Evolutionary conservation across 2,329 filamentous ascomycete genomes (phyloP).

Genomic region (Huntiella decipiens): DNA sequence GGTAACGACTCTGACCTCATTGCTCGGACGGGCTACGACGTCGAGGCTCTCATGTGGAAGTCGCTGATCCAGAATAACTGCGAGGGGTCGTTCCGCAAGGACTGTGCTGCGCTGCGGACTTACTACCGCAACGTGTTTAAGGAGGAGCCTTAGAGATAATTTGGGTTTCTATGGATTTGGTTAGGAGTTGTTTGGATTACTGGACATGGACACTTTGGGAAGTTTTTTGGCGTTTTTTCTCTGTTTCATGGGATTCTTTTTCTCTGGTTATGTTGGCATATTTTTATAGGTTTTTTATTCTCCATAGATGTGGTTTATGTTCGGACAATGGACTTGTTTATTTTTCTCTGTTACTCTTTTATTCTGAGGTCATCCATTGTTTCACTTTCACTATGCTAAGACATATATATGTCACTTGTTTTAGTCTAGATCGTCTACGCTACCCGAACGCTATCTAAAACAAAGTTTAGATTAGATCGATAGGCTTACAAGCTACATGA

Average conservation of each 20-base stretch:
- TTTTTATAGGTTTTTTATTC: too few relatives aligned
- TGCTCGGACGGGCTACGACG: slow-evolving; percentile 6
- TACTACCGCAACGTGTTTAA: slow-evolving; percentile 10
- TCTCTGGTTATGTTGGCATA: background rate
- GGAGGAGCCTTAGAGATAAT: slow-evolving; percentile 2
- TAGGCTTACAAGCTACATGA: too few relatives aligned
- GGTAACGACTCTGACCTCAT: slow-evolving; percentile 4
- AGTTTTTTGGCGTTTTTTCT: background rate
- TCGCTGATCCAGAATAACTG: slow-evolving; percentile 7
- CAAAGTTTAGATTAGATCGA: too few relatives aligned
- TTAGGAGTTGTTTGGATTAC: too few relatives aligned
- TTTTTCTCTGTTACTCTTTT: too few relatives aligned
- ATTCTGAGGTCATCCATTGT: too few relatives aligned
- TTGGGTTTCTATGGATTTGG: background rate
- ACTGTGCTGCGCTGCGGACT: slow-evolving; percentile 7
- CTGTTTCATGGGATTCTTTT: background rate
- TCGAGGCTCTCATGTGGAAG: slow-evolving; percentile 9
- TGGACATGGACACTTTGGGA: background rate
- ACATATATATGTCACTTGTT: too few relatives aligned
- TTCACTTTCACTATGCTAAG: background rate
- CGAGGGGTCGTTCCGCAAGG: slow-evolving; percentile 5
- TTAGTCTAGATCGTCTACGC: too few relatives aligned
- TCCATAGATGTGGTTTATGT: too few relatives aligned
- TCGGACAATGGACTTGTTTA: too few relatives aligned
- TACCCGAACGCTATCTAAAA: too few relatives aligned